Evolutionary conservation across 2,329 filamentous ascomycete genomes (phyloP), one percentile per base, ranked within the genome.

Genomic region (Colletotrichum godetiae): DNA sequence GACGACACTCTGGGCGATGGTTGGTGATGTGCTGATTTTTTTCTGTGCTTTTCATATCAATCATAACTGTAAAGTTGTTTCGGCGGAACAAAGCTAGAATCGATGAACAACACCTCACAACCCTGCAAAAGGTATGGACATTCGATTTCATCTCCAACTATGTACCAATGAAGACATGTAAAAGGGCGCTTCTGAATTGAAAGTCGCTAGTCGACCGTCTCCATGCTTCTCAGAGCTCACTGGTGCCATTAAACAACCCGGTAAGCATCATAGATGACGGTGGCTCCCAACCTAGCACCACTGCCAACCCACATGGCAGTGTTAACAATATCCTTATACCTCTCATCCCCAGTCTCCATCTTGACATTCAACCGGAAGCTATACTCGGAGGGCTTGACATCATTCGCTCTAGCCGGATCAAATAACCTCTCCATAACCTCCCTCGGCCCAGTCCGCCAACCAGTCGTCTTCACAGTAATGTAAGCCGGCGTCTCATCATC

Each of bases 281-380:
- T 61, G 0, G 63, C 68, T 3, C 72, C 72, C 10, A 74, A 6
- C 80, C 84, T 85, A 77, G 86, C 84, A 61, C 86, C 86, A 77
- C 85, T 86, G 7, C 85, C 86, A 59, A 88, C 82, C 86, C 86
- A 88, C 65, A 88, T 80, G 5, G 85, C 86, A 77, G 84, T 86
- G 77, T 88, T 88, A 29, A 88, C 82, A 69, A 84, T 84, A 67
- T 86, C 84, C 60, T 81, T 81, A 75, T 88, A 88, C 35, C 86
- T 82, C 77, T 85, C 83, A 78, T 88, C 86, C 3, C 84, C 81
- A 27, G 86, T 87, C 77, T 87, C 86, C 80, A 88, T 85, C 22
- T 85, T 86, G 71, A 86, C 83, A 70, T 86, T 87, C 76, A 88
- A 81, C 74, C 86, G 83, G 75, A 88, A 88, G 71, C 84, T 85